phyloP scores from a whole-genome alignment of 805 yeast species.

The Saccharomycopsis fodiens region DNA sequence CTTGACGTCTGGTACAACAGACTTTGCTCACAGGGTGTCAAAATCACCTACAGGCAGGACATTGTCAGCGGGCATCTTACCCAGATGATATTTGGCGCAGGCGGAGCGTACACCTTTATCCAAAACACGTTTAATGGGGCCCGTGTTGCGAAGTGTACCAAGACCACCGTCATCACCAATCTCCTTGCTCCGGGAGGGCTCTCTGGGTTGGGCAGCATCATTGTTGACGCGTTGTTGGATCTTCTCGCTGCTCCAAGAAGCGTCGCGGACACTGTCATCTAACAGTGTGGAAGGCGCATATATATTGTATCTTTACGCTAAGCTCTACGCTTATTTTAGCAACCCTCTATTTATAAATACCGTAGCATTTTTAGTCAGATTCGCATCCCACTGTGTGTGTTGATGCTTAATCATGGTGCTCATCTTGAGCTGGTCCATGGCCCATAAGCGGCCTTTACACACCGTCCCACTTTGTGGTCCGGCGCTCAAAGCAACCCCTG shows the following conservation, averaged over 20 bases:
- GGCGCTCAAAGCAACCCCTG: slow-evolving; percentile 57
- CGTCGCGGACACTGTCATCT: too few relatives aligned
- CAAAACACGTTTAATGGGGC: not conserved
- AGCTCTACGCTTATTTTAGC: too few relatives aligned
- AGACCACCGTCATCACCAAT: not conserved
- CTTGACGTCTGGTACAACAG: not conserved
- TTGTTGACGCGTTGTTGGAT: not conserved
- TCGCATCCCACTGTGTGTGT: too few relatives aligned
- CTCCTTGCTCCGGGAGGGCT: not conserved
- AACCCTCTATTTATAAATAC: too few relatives aligned
- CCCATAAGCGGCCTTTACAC: too few relatives aligned
- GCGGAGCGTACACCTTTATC: not conserved
- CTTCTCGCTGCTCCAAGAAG: too few relatives aligned
- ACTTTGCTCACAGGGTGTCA: not conserved
- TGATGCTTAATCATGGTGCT: too few relatives aligned
- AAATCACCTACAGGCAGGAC: not conserved
- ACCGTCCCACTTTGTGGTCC: too few relatives aligned
- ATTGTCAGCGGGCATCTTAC: not conserved
- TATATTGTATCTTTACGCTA: too few relatives aligned
- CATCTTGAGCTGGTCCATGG: too few relatives aligned
- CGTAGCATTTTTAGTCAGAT: too few relatives aligned
- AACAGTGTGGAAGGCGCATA: too few relatives aligned
- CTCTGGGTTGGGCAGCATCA: not conserved
- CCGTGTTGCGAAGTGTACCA: not conserved
- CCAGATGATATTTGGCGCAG: not conserved